Base-by-base conservation (phyloP, 148 eudicot genomes). In the Vaccinium macrocarpon region DNA sequence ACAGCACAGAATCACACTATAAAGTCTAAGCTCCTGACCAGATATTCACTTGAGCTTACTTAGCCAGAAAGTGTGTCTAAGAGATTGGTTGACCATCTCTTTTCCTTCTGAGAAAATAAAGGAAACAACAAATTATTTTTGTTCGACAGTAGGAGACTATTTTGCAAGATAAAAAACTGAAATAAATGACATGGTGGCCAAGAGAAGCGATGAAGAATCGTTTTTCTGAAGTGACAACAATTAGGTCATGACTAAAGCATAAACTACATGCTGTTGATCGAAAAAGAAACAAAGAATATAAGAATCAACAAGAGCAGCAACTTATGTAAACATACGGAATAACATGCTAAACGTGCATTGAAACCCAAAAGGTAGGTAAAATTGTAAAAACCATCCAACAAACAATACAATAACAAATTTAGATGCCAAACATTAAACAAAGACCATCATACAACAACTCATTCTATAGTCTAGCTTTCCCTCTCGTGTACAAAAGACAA, bases 401-500 rank as follows among this genome's bases (percentile, higher is more conserved):
- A 32, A 81, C 32, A 81, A 21, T 8, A 62, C n/a, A n/a, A 2
- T 16, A 57, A 46, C 16, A 68, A 81, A 23, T 38, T 2, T 46
- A 11, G 72, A 49, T 7, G 76, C 76, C 71, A 81, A 48, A 61
- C 32, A 3, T 35, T 66, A 3, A 27, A 66, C 15, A 66, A 64
- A 68, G 56, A 19, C 21, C 73, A 35, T 8, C 73, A 81, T 23
- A 64, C 35, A 76, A 46, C 66, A 81, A 66, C 74, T 62, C 73
- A 25, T 32, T 15, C 8, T 27, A 5, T 4, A 68, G 73, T 68
- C 59, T 27, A 25, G 8, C 59, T 29, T 64, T 75, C n/a, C 66
- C 76, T 57, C 83, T 62, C 14, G 46, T 81, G 38, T 61, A 10
- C 51, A 64, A 81, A 48, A 66, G 82, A 55, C 12, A 50, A 66